These are phyloP conservation scores for Mycena alexandri DNA, from an alignment of 768 basidiomycete species.

Conservation along the genomic window DNA sequence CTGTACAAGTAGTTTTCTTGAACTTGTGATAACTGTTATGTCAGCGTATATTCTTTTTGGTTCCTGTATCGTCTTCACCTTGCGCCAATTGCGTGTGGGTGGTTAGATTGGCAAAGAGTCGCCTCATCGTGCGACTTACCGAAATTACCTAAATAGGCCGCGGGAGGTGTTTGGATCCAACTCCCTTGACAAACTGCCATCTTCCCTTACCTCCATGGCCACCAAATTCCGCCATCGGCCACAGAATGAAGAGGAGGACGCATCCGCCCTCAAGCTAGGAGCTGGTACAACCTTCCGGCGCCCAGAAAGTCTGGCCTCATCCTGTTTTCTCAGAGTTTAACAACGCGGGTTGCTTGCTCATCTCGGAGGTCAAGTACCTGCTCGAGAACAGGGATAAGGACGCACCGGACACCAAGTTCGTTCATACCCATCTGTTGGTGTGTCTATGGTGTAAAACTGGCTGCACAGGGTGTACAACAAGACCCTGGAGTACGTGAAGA, in stretches of 20 bases:
- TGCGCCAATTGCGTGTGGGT: too few relatives aligned
- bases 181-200: too few relatives aligned
- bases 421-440: conserved; percentile 18
- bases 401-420: conserved; percentile 88
- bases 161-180: too few relatives aligned
- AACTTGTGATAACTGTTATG: too few relatives aligned
- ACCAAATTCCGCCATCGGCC: conserved; percentile 65
- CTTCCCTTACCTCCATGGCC: conserved; percentile 9
- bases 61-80: too few relatives aligned
- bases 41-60: too few relatives aligned
- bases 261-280: conserved; percentile 86
- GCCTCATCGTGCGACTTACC: too few relatives aligned
- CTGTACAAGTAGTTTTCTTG: too few relatives aligned
- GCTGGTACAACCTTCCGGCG: conserved; percentile 57
- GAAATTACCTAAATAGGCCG: too few relatives aligned
- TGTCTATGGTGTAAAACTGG: too few relatives aligned
- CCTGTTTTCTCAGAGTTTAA: conserved; percentile 73
- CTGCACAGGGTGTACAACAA: conserved; percentile 87
- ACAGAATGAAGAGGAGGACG: conserved; percentile 85
- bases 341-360: conserved; percentile 90
- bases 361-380: conserved; percentile 93
- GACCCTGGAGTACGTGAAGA: conserved; percentile 91
- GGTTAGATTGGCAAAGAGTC: too few relatives aligned
- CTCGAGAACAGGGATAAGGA: conserved; percentile 90
- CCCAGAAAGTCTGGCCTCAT: not conserved